phyloP scores from a whole-genome alignment of 148 eudicot species.

The Linanthus parryae region DNA sequence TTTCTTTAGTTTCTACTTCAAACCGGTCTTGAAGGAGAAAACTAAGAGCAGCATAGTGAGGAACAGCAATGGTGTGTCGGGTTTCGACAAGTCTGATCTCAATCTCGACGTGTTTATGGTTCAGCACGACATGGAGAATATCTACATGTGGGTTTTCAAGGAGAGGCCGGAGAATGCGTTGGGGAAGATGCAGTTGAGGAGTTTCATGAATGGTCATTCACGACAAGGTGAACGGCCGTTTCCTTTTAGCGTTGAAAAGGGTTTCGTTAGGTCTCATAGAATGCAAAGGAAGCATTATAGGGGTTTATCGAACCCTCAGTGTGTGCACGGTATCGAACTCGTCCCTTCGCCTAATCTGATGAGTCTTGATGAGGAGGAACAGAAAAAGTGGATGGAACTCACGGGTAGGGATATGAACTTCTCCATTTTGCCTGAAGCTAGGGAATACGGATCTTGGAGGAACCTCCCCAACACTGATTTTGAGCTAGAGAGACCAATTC shows the following conservation, averaged over 20 bases:
- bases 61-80: slow-evolving; percentile 60
- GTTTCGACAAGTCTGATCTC: slow-evolving; percentile 68
- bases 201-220: slow-evolving; percentile 87
- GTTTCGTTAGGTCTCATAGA: slow-evolving; percentile 79
- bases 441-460: slow-evolving; percentile 69
- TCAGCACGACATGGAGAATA: slow-evolving; percentile 92
- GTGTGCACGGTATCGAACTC: slow-evolving; percentile 68
- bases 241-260: slow-evolving; percentile 71
- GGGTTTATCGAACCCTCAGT: slow-evolving; percentile 78
- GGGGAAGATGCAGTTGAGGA: slow-evolving; percentile 88
- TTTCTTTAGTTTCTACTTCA: slow-evolving; percentile 80
- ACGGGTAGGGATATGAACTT: slow-evolving; percentile 60
- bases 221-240: slow-evolving; percentile 68
- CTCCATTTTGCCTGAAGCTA: slow-evolving; percentile 55
- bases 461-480: slow-evolving; percentile 59
- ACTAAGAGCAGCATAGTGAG: slow-evolving; percentile 38
- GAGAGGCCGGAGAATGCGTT: slow-evolving; percentile 72
- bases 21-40: slow-evolving; percentile 60
- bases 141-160: slow-evolving; percentile 88
- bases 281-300: slow-evolving; percentile 86
- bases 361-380: slow-evolving; percentile 63
- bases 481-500: slow-evolving; percentile 56
- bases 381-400: slow-evolving; percentile 64
- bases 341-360: slow-evolving; percentile 47
- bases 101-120: slow-evolving; percentile 68